Evolutionary conservation across 176 grass and related monocot species (phyloP).

Genomic region (Carex cristatella): DNA sequence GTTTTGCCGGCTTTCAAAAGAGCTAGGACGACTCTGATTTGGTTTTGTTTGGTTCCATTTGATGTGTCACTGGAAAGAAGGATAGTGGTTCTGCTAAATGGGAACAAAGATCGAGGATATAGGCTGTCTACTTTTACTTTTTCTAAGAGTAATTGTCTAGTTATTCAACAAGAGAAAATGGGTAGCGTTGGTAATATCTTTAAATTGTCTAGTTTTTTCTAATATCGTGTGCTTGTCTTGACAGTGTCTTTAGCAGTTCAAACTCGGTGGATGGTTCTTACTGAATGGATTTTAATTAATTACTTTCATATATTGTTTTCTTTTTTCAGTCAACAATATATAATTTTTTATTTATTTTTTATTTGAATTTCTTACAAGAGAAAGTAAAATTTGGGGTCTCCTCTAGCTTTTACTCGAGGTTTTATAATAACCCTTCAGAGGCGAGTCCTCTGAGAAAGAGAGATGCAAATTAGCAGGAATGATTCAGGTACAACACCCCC

Average conservation of each 20-base stretch:
- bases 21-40: background rate
- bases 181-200: background rate
- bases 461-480: background rate
- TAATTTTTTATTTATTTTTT: background rate
- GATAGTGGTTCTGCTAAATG: background rate
- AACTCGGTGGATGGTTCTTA: background rate
- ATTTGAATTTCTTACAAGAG: background rate
- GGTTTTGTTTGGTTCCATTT: background rate
- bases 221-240: background rate
- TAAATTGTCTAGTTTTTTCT: background rate
- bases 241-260: background rate
- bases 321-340: background rate
- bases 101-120: background rate
- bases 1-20: background rate
- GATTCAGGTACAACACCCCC: background rate
- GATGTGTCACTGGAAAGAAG: background rate
- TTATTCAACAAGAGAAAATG: background rate
- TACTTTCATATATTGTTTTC: background rate
- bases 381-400: background rate
- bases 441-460: no score
- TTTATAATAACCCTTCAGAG: background rate
- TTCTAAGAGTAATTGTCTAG: background rate
- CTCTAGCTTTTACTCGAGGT: background rate
- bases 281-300: background rate
- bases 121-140: background rate